These are phyloP conservation scores for Blepharisma undulans DNA, from an alignment of 169 alveolate genomes.

Conservation along the genomic window DNA sequence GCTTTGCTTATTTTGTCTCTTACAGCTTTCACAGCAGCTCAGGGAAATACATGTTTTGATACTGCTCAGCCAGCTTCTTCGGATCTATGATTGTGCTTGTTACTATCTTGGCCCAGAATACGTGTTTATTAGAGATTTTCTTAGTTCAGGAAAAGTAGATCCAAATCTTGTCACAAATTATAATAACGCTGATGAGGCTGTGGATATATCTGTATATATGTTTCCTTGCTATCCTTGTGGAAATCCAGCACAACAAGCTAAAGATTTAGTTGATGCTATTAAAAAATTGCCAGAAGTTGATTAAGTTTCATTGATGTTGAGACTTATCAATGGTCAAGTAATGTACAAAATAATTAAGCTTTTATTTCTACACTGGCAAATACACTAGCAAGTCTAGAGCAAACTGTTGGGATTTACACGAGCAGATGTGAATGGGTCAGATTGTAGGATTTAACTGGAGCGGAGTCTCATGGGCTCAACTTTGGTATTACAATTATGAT, in stretches of 20 bases:
- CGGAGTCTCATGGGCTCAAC: slow-evolving; percentile 49
- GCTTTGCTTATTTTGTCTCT: no score
- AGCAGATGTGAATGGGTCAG: slow-evolving; percentile 60
- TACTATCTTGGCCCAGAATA: slow-evolving; percentile 28
- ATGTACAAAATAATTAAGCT: slow-evolving; percentile 46
- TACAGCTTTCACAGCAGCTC: no score
- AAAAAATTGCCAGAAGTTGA: slow-evolving; percentile 40
- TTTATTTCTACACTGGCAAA: slow-evolving; percentile 51
- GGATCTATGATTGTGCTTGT: no score
- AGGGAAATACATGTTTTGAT: no score
- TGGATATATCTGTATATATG: slow-evolving; percentile 63
- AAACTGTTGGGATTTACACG: slow-evolving; percentile 61
- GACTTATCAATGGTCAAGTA: slow-evolving; percentile 51
- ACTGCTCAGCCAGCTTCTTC: no score
- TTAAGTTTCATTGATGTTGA: slow-evolving; percentile 68
- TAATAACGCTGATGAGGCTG: no score
- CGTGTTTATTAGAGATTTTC: slow-evolving; percentile 68
- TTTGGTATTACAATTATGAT: slow-evolving; percentile 79
- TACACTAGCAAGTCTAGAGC: slow-evolving; percentile 44
- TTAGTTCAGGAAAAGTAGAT: slow-evolving; percentile 62
- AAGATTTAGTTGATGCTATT: neutral
- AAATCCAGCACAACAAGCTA: slow-evolving; percentile 16
- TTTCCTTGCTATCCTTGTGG: slow-evolving; percentile 57
- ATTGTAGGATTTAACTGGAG: slow-evolving; percentile 60
- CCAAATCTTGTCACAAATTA: slow-evolving; percentile 39